These are phyloP conservation scores for Fraxinus platypoda DNA, from an alignment of 305 asterid genomes.

Conservation along the genomic window DNA sequence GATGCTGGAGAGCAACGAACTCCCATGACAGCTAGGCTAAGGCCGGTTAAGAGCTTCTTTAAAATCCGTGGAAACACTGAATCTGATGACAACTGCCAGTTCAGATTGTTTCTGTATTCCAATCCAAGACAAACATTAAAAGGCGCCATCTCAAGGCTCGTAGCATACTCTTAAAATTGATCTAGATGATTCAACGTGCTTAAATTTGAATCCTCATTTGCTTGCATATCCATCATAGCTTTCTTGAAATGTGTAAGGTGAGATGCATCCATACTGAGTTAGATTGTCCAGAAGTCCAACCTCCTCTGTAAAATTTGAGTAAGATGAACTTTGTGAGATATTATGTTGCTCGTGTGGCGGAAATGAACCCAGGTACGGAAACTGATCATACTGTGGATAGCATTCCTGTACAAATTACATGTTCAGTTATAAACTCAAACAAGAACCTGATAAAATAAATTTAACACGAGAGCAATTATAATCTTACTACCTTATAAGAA, in stretches of 20 bases:
- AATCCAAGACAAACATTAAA: constrained; percentile 33
- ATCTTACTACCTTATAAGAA: constrained; percentile 41
- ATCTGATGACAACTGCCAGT: background rate
- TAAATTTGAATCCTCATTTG: constrained; percentile 22
- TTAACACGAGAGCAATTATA: background rate
- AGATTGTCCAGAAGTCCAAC: constrained; percentile 35
- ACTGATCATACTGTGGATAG: constrained; percentile 21
- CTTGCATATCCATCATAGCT: constrained; percentile 30
- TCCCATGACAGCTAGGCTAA: background rate
- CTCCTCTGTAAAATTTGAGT: constrained; percentile 38
- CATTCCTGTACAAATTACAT: constrained; percentile 32
- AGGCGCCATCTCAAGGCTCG: constrained; percentile 23
- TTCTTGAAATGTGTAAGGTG: constrained; percentile 40
- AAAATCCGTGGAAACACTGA: background rate
- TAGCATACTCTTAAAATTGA: background rate
- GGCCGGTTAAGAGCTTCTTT: background rate
- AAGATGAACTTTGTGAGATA: constrained; percentile 43
- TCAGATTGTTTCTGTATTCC: background rate
- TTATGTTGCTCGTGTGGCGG: constrained; percentile 32
- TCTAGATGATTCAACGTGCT: background rate
- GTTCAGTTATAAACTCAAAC: background rate
- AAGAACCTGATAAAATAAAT: background rate
- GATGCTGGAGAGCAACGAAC: background rate
- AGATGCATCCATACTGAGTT: constrained; percentile 25
- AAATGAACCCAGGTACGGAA: constrained; percentile 29